Evolutionary conservation across 495 filamentous ascomycete genomes (phyloP), one percentile per base, ranked within the genome.

Genomic region (Hyaloscypha variabilis): DNA sequence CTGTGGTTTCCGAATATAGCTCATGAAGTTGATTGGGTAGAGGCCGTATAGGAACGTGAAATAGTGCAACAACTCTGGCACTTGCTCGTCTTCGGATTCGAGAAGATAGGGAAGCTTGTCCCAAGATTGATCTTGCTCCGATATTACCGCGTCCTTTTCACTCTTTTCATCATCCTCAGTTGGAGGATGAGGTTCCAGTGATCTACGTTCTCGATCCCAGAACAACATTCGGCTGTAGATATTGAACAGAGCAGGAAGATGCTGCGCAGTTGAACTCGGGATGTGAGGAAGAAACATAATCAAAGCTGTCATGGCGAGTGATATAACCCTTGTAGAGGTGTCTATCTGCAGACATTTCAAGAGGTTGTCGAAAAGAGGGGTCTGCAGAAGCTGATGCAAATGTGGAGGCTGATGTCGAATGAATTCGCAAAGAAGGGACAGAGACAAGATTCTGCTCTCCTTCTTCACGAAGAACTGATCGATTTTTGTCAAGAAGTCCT

Each of bases 241-340:
- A 63, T 92, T 85, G 82, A 91, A 93, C 17, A 92, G 78, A 46
- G 84, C 81, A 23, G 88, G 84, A 6, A 93, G 77, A 69, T 86
- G 83, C 14, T 80, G 75, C 8, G 82, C 83, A 8, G 91, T 72
- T 8, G 87, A 85, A 73, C 82, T 87, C 1, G 89, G 89, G 65
- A 92, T 88, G 72, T 90, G 88, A 14, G 90, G 90, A 59, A 93
- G 76, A 53, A 92, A 85, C 90, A 92, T 92, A 66, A 88, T 86
- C 64, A 93, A 69, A 6, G 84, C 79, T 11, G 87, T 86, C 59
- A 93, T 74, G 10, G 90, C 88, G 31, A 90, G 74, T 17, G 86
- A 86, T 13, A 92, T 80, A 10, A 88, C 85, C 13, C 85, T 84
- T 0, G 89, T 87, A 1, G 88, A 90, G 17, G 88, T 90, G 70